These are phyloP conservation scores for Phytophthora cryptogea DNA, from an alignment of 352 stramenopile species.

Conservation along the genomic window DNA sequence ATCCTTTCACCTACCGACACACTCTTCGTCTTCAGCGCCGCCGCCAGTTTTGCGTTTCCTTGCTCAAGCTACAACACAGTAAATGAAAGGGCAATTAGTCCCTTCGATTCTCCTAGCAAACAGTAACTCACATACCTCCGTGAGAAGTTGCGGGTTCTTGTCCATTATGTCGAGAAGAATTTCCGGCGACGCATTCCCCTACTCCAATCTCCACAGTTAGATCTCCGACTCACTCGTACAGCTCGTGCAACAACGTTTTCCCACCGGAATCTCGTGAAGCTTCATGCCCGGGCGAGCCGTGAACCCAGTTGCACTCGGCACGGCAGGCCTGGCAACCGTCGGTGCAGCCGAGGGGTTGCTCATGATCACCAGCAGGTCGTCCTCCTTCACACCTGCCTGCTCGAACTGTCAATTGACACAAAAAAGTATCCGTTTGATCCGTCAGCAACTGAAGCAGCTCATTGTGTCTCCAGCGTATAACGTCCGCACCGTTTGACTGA, in stretches of 20 bases:
- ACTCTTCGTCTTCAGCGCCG: slow-evolving; percentile 69
- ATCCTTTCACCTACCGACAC: slow-evolving; percentile 51
- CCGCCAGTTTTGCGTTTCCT: slow-evolving; percentile 64
- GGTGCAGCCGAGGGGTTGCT: slow-evolving; percentile 35
- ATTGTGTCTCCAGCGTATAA: neutral
- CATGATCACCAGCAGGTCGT: slow-evolving; percentile 78
- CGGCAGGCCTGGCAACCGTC: slow-evolving; percentile 14
- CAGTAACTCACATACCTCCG: slow-evolving; percentile 40
- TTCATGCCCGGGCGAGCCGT: slow-evolving; percentile 70
- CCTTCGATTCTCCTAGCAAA: neutral
- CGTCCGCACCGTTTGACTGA: slow-evolving; percentile 55
- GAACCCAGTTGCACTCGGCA: slow-evolving; percentile 28
- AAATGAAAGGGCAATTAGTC: neutral
- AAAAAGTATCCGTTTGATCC: neutral
- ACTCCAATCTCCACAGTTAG: neutral
- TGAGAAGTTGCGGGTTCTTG: slow-evolving; percentile 75
- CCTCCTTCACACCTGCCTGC: slow-evolving; percentile 64
- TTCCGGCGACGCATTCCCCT: slow-evolving; percentile 69
- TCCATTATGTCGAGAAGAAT: slow-evolving; percentile 84
- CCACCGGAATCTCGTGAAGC: slow-evolving; percentile 79
- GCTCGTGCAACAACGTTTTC: slow-evolving; percentile 2
- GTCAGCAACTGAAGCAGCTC: slow-evolving; percentile 1
- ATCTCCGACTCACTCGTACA: neutral
- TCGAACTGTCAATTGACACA: slow-evolving; percentile 56
- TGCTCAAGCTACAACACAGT: slow-evolving; percentile 51